Evolutionary conservation across 2,329 filamentous ascomycete species (phyloP), one percentile per base, ranked within the genome.

Genomic region (Cladosporium sp.): DNA sequence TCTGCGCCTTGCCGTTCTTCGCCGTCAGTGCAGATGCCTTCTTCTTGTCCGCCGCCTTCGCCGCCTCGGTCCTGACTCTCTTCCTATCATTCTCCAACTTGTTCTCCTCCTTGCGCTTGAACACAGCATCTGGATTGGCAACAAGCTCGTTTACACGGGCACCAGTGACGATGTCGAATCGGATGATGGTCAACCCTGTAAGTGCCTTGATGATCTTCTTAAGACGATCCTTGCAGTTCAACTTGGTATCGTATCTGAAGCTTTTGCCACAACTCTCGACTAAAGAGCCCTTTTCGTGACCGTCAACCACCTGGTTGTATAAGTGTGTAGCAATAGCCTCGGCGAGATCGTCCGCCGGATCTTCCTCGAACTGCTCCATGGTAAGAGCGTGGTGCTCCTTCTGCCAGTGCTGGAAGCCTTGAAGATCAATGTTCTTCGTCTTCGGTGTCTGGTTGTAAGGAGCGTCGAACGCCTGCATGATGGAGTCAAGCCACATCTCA

Each of bases 31-130:
- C 12, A 18, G 26, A 52, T 8, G 23, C 2, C 49, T 37, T 40
- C 33, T 57, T 28, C 12, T 57, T 23, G 31, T n/a, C 3, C 55
- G 21, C 16, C 31, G 31, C 21, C 56, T 58, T 58, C n/a, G 37
- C 37, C 37, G 37, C 33, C 56, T 46, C 40, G 26, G 31, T 46
- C 7, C 7, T 16, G n/a, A 16, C n/a, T 14, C 28, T 40, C 37
- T 59, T 59, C 14, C 23, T 40, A 2, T 44, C 37, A 18, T 59
- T 59, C 23, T 44, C 35, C 11, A n/a, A 18, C 37, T 59, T 59
- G 37, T 59, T 59, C 11, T 59, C 37, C 26, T 59, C 56, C 35
- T 59, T 46, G 11, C 56, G 21, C 56, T 59, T 59, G 21, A 59
- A 26, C 16, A 46, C 23, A 8, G 23, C 23, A 16, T 16, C 14